Base-by-base conservation (phyloP, 164 flowering plant species). In the grape (Vitis vinifera) region DNA sequence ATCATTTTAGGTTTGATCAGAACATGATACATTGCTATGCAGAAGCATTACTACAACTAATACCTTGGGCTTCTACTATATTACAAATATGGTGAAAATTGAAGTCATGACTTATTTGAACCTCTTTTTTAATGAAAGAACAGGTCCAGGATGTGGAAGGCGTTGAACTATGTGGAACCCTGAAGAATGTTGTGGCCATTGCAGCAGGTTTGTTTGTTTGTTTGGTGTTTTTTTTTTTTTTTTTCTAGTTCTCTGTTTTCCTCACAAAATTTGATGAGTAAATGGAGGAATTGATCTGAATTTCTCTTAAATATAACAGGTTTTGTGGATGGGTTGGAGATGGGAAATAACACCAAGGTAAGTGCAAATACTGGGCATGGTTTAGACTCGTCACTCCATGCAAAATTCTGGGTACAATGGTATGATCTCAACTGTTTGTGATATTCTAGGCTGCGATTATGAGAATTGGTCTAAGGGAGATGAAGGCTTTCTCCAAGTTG, bases 311-410 rank as follows among this genome's bases (percentile, higher is more conserved):
- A 30, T 50, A 62, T 29, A 14, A 53, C 89, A 93, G 98, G 99
- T 75, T 80, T 95, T 66, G 96, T 95, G 62, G 99, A 95, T 76
- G 98, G 99, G 50, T 75, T 95, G 80, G 97, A 90, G 61, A 93
- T 95, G 98, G 98, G 99, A 69, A 95, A 87, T 70, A 95, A 93
- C 80, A 93, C 97, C 27, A 95, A 95, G 92, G 98, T 90, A 71
- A 44, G 9, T 7, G 15, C 30, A 51, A 58, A 55, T 29, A 37
- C 44, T 37, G 44, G 44, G 5, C 44, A 37, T 37, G 44, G 44
- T 37, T 37, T 37, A 37, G 0, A 37, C 44, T 37, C 44, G 7
- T 37, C 44, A 37, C 44, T 37, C 44, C 44, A 37, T 37, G 7
- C 7, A 37, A 37, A 37, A 37, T 3, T 37, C 44, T 37, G 44